Base-by-base conservation (phyloP, 2,329 filamentous ascomycete genomes). In the Ophiocordyceps robertsii region DNA sequence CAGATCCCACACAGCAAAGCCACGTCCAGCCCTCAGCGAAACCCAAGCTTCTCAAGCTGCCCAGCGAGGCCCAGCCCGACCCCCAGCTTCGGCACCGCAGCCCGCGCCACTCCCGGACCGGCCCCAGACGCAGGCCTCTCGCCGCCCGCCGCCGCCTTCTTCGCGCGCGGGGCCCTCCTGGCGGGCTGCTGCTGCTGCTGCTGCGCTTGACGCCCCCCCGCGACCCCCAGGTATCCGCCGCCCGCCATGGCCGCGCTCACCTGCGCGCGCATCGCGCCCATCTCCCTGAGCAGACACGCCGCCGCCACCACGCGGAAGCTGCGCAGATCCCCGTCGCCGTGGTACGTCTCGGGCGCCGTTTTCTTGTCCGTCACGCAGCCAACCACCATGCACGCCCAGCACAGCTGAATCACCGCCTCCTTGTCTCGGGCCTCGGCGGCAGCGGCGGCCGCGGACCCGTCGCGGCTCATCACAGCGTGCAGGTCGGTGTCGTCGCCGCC, bases 241-340 rank as follows among this genome's bases (percentile, higher is more conserved):
- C 49, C 46, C 21, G 36, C 37, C 10, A 42, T 39, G 8, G 46
- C 35, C 43, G 45, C 45, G 43, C 44, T 46, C 27, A 24, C 43
- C 29, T 41, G 43, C 13, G 50, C 35, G 17, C 29, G 33, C 4
- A 54, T 39, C 2, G 43, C 43, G 17, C 50, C 46, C 4, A 61
- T 37, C 43, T 61, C 56, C 37, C 50, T 55, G 4, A 60, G 42
- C 27, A 66, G 49, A 42, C 59, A 63, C 29, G 58, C 52, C 12
- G 61, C 62, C 2, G 63, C 61, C 37, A 66, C 54, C 1, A 64
- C 54, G 24, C 55, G 54, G 46, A 66, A 66, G 38, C 63, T 64
- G 37, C 58, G 39, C 9, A 64, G 47, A 30, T 54, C 46, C 0
- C 41, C 46, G 1, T 46, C 50, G 4, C 46, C 47, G 3, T 47